Evolutionary conservation across 2,329 filamentous ascomycete genomes (phyloP), one percentile per base, ranked within the genome.

Genomic region (Orbilia javanica): DNA sequence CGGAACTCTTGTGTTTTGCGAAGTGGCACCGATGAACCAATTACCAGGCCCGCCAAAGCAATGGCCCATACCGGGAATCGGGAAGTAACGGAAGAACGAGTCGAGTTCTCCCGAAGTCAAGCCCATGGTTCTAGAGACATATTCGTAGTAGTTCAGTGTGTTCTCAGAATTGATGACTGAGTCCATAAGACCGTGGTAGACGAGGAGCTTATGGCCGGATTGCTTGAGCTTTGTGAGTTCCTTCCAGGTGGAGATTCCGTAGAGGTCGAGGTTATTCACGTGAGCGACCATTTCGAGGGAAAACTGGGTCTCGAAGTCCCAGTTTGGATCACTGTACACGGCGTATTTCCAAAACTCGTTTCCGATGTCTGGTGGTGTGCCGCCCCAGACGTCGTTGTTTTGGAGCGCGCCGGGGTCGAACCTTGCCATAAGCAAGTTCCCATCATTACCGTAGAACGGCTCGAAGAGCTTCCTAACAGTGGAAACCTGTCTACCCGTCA

Each of bases 261-360:
- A 85, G 0, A 85, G 84, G 27, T 77, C 73, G 4, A 44, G 15
- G 6, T 15, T 11, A 69, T 85, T 82, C 10, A 81, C 69, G 22
- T 78, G 31, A 15, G 83, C 82, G 1, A 84, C 85, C 22, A 25
- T 25, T 11, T 50, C 65, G 85, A 84, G 48, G 83, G 80, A 83
- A 79, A 86, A 85, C 29, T 82, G 84, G 15, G 83, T 79, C 3
- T 50, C 36, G 27, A 82, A 82, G 39, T 83, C 82, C 83, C 84
- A 87, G 29, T 80, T 81, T 2, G 84, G 82, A 72, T 87, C 77
- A 52, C 82, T 84, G 81, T 84, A 85, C n/a, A 86, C 82, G 0
- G 84, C 85, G 72, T 86, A 86, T 36, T 83, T 83, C 79, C 82
- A 86, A 85, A 85, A 86, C 76, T 86, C 85, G 4, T 62, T 13